Evolutionary conservation across 1,139 yeast genomes (phyloP).

Genomic region (Candida sp.): DNA sequence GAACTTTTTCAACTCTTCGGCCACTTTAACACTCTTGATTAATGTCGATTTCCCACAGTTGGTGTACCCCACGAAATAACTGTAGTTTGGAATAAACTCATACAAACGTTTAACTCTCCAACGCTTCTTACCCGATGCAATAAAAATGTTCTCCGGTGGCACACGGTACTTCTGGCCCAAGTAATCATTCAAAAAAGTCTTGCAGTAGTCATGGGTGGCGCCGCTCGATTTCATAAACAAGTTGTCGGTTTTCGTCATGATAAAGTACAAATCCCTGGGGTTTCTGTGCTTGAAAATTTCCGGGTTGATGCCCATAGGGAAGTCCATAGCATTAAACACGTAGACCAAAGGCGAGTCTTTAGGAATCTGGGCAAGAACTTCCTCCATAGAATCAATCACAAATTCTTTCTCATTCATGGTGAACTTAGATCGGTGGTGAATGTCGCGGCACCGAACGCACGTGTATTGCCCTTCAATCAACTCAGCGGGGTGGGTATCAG

Average conservation of each 20-base stretch:
- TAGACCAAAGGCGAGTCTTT: constrained; percentile 55
- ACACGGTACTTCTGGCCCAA: constrained; percentile 44
- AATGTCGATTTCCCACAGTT: constrained; percentile 81
- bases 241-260: constrained; percentile 64
- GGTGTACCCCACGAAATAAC: constrained; percentile 72
- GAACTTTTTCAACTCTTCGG: constrained; percentile 10
- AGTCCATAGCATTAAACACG: constrained; percentile 68
- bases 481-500: neutral
- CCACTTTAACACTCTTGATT: constrained; percentile 37
- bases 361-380: constrained; percentile 50
- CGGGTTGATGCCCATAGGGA: constrained; percentile 63
- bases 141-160: constrained; percentile 47
- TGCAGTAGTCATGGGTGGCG: constrained; percentile 38
- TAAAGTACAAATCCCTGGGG: constrained; percentile 46
- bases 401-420: constrained; percentile 31
- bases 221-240: constrained; percentile 37
- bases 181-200: constrained; percentile 48
- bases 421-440: constrained; percentile 45
- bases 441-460: constrained; percentile 63
- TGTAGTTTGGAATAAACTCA: constrained; percentile 36
- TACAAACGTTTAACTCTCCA: constrained; percentile 54
- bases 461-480: neutral
- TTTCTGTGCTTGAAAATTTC: constrained; percentile 37
- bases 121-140: constrained; percentile 51
- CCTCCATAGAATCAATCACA: constrained; percentile 34